Conservation (phyloP, 108 stramenopile species). For the Nitzschia sp. region DNA sequence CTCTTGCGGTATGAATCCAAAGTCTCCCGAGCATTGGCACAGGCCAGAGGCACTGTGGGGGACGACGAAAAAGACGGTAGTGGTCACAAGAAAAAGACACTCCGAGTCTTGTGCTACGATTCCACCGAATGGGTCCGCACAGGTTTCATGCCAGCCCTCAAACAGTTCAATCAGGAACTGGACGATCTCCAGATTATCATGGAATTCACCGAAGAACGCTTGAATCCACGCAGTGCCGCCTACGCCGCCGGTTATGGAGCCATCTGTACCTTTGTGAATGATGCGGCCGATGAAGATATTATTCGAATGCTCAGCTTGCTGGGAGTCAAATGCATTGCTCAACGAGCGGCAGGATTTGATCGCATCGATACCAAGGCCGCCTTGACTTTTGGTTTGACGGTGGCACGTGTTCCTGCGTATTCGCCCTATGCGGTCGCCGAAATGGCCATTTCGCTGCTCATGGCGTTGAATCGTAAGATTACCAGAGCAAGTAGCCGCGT, state of each 20-base stretch:
- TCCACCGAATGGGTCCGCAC: constrained; percentile 59
- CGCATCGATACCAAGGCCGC: constrained; percentile 74
- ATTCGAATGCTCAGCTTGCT: constrained; percentile 47
- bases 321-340: constrained; percentile 64
- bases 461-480: constrained; percentile 73
- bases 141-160: constrained; percentile 45
- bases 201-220: constrained; percentile 63
- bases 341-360: constrained; percentile 54
- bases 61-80: neutral
- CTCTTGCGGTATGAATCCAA: neutral
- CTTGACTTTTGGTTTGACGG: constrained; percentile 56
- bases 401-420: constrained; percentile 82
- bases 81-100: neutral
- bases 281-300: constrained; percentile 55
- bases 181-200: constrained; percentile 44
- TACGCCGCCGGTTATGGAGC: constrained; percentile 65
- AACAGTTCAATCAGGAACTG: constrained; percentile 44
- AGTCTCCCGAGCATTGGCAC: constrained; percentile 1
- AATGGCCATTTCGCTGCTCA: constrained; percentile 74
- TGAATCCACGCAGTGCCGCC: constrained; percentile 20
- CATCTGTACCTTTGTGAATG: constrained; percentile 81
- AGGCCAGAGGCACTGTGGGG: neutral
- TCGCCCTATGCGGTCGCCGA: constrained; percentile 84
- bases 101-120: constrained; percentile 67
- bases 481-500: constrained; percentile 58